Conservation (phyloP, 2,329 filamentous ascomycete genomes). For the Cucurbitaria berberidis region DNA sequence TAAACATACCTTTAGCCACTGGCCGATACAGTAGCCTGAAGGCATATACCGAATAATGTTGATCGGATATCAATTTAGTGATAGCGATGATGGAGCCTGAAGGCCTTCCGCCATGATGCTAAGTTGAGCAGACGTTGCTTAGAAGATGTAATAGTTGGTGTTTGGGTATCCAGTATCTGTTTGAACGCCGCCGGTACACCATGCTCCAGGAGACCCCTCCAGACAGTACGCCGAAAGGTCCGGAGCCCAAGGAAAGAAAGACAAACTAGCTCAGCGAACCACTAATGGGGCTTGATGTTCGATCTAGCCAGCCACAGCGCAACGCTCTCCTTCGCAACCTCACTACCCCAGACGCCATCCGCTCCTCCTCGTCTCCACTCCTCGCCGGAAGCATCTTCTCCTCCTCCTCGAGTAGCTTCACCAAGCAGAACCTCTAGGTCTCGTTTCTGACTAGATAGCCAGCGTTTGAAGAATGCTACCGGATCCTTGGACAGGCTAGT, state of each 20-base stretch:
- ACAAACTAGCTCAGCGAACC: neutral
- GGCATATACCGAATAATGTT: neutral
- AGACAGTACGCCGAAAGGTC: neutral
- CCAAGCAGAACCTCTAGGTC: slow-evolving; percentile 89
- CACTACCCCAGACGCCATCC: slow-evolving; percentile 68
- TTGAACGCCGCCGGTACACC: slow-evolving; percentile 12
- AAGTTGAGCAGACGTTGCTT: neutral
- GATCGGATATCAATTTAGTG: neutral
- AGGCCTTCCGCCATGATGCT: neutral
- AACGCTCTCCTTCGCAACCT: slow-evolving; percentile 67
- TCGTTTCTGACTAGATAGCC: slow-evolving; percentile 89
- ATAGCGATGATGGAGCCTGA: neutral
- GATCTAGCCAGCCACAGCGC: slow-evolving; percentile 62
- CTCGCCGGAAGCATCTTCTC: slow-evolving; percentile 61
- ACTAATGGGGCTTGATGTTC: slow-evolving; percentile 41
- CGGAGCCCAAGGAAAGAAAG: neutral
- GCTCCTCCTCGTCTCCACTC: slow-evolving; percentile 72
- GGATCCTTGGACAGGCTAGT: slow-evolving; percentile 80
- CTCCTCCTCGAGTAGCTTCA: slow-evolving; percentile 69
- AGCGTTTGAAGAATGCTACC: slow-evolving; percentile 80
- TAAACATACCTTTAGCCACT: too few relatives aligned
- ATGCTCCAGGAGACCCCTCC: neutral
- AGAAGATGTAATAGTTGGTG: slow-evolving; percentile 10
- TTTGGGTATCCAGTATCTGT: slow-evolving; percentile 17
- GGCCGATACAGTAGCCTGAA: neutral